Base-by-base conservation (phyloP, 73 alveolate genomes). In the Halteria grandinella region DNA sequence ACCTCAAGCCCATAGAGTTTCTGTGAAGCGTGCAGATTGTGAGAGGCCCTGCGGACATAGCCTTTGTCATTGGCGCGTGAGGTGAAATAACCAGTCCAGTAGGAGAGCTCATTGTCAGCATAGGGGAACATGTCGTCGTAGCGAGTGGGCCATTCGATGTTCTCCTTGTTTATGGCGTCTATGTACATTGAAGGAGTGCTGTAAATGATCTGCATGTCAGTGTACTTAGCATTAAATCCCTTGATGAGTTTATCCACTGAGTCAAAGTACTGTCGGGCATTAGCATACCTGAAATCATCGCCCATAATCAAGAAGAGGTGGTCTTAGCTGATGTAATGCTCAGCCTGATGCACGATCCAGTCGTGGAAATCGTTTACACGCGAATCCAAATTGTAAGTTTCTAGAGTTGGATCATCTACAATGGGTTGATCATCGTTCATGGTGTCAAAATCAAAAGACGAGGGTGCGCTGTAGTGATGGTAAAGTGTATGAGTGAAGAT, bases 101-200 rank as follows among this genome's bases (percentile, higher is more conserved):
- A 70, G 6, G 72, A 4, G 8, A 14, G 23, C 4, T 7, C 73
- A n/a, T 79, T 69, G 43, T 92, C 98, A 55, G 98, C 93, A 34
- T 88, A 89, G 44, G 99, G 99, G 74, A 88, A 94, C 71, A 96
- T 85, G 83, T 97, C 99, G 66, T 75, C 90, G 41, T 85, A 75
- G 55, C 76, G 88, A 34, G 79, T 31, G 17, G 97, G 94, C 79
- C 85, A 89, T 6, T 66, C 90, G 55, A 73, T 73, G 66, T 89
- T 70, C 43, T 77, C 81, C 37, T 73, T 60, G 33, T 81, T 58
- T 49, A 94, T 72, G 55, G 93, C 95, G 48, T 85, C 85, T 47
- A 94, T 80, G 75, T 97, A 97, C 41, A 69, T 82, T 25, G 87
- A 69, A 1, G 99, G 99, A 29, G 99, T 97, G 31, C 99, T 93